Conservation (phyloP, 805 yeast species). For the Yamadazyma philogaea region DNA sequence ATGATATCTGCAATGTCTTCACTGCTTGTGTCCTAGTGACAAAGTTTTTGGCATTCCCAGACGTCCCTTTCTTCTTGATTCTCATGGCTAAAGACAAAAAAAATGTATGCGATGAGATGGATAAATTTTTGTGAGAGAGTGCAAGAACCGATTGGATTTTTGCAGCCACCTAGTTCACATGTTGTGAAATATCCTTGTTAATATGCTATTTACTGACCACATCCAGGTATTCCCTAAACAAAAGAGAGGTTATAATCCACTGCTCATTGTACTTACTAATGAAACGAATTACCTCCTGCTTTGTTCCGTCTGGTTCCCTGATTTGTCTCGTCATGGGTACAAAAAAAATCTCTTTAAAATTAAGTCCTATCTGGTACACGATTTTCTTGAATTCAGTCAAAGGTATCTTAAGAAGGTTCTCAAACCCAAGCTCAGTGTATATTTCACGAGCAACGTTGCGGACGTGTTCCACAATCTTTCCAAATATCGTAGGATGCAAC, state of each 20-base stretch:
- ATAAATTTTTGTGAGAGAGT: conserved; percentile 2
- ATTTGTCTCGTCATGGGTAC: conserved; percentile 16
- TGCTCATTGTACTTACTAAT: conserved; percentile 25
- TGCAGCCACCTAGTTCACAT: neutral
- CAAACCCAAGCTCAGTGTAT: conserved; percentile 3
- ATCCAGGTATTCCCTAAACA: conserved; percentile 16
- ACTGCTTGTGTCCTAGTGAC: conserved; percentile 94
- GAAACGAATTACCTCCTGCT: conserved; percentile 10
- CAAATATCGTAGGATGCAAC: conserved; percentile 2
- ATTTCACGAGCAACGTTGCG: conserved; percentile 1
- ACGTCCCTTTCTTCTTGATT: conserved; percentile 77
- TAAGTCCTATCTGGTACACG: conserved; percentile 22
- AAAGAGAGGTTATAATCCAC: conserved; percentile 25
- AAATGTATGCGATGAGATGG: conserved; percentile 11
- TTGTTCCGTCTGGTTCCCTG: neutral
- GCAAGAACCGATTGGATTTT: neutral
- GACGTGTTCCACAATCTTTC: conserved; percentile 1
- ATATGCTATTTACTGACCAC: neutral
- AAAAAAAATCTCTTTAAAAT: conserved; percentile 23
- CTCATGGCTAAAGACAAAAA: conserved; percentile 33
- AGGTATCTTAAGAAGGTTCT: conserved; percentile 17
- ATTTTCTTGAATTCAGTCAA: conserved; percentile 24
- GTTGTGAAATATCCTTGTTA: neutral
- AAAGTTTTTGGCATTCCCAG: conserved; percentile 90
- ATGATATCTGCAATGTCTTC: conserved; percentile 82